Base-by-base conservation (phyloP, 2,329 filamentous ascomycete genomes). In the Incumbomyces lentus region DNA sequence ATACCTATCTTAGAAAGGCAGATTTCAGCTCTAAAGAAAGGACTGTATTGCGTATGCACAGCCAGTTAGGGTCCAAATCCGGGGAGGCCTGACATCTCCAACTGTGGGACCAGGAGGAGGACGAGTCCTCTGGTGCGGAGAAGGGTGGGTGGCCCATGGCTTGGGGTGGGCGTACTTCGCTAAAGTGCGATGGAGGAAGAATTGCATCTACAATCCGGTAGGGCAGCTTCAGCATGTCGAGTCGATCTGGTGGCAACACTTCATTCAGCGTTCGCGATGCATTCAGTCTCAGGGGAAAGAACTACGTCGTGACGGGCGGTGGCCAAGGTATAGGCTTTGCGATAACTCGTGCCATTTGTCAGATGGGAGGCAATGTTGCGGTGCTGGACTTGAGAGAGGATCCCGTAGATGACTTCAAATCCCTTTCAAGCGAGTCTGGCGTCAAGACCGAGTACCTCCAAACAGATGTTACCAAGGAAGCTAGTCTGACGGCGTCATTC, bases 381-480 rank as follows among this genome's bases (percentile, higher is more conserved):
- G 60, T 68, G 4, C 44, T 64, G 42, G 66, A 51, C 40, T n/a
- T 49, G 7, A 46, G 44, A 29, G 36, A 49, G 11, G 30, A 62
- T 22, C 62, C 62, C 0, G 58, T 57, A 12, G 60, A 61, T 12
- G 61, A 64, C 6, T 65, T 63, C 43, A 43, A 46, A 5, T 59
- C 55, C 11, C 53, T 72, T 6, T 58, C 63, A 40, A 67, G 68
- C 52, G 59, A 62, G 8, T 64, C 67, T 52, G 66, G 42, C n/a
- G 49, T 68, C 10, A 66, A 67, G 47, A 57, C 75, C 14, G 61
- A 64, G 43, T 73, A 68, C 55, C 57, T 72, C 46, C 58, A 71
- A 45, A 69, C 68, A 54, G 68, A 72, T 44, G 69, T 73, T 2
- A 72, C 68, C 6, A 52, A 57, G 11, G 68, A 71, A 48, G 59